Evolutionary conservation across 176 grass and related monocot species (phyloP), one percentile per base, ranked within the genome.

Genomic region (Poa pratensis): DNA sequence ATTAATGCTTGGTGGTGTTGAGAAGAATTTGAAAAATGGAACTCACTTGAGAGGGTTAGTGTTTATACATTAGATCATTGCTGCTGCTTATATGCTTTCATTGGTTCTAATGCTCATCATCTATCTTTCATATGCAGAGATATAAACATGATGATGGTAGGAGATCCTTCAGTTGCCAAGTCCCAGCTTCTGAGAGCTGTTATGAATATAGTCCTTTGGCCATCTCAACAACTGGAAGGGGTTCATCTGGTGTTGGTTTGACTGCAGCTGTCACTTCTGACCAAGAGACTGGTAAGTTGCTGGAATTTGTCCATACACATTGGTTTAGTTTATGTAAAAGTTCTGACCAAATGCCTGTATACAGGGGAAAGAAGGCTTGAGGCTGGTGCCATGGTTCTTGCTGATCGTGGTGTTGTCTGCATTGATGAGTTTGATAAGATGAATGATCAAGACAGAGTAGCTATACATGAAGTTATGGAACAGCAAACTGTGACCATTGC

Each of bases 111-210:
- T 80, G 42, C 35, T 55, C 17, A 73, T 78, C 23, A 6, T 54
- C 13, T 28, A 17, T 86, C 18, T 91, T 88, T 48, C 34, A 37
- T 61, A 17, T 90, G 37, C 81, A 99, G 96, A 78, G 96, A 99
- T 87, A 92, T 99, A 91, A 99, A 99, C 79, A 99, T 99, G 96
- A 99, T 99, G 96, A 99, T 99, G 93, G 96, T 96, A 32, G 96
- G 96, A 75, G 93, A 99, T 89, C 93, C 96, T 86, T 99, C 93
- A 34, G 96, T 99, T 84, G 96, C 96, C 40, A 99, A 99, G 80
- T 99, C 96, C 43, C 96, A 96, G 84, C 93, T 99, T 32, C 83
- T 99, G 83, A 90, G 96, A 89, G 96, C 86, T 79, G 86, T 99
- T 20, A 99, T 99, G 91, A 99, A 96, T 67, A 99, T 99, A 83